Base-by-base conservation (phyloP, 352 stramenopile species). In the Globisporangium paddicum region DNA sequence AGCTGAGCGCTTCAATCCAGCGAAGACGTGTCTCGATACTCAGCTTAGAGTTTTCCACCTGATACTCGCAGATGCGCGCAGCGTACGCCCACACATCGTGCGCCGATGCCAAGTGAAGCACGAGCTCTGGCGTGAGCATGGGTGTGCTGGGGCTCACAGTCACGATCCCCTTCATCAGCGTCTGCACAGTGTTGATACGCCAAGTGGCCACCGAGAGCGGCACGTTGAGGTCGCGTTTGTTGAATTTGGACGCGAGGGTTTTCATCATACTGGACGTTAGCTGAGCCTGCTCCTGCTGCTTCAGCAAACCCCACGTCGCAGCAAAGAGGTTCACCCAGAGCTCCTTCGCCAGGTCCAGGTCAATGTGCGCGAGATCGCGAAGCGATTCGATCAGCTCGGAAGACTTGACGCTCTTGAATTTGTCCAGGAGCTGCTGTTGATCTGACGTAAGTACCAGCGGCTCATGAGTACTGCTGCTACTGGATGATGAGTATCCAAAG, bases 171-270 rank as follows among this genome's bases (percentile, higher is more conserved):
- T 85, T 77, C 68, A 96, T 75, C 28, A 96, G 58, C 41, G 85
- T 93, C 69, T 96, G 86, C 37, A 96, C 83, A 2, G 89, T 79
- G 60, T 96, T 96, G 3, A 83, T 88, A 9, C 86, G 78, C 6
- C 78, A 69, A 34, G 78, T 76, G 2, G 69, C 71, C 13, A 62
- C 62, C 13, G 67, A 69, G 2, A 91, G 61, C 37, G 86, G 87
- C 21, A 94, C 70, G 38, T 89, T 85, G 0, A 96, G 64, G 49
- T 96, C 84, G 19, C 86, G 83, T 42, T 92, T 90, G 62, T 95
- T 91, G 70, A 93, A 96, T 60, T 92, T 92, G 30, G 82, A 92
- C 45, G 87, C 86, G 10, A 96, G 57, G 46, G 90, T 79, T 60
- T 89, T 93, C 49, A 87, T 64, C 28, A 96, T 54, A 58, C 82